Base-by-base conservation (phyloP, 164 flowering plant species). In the Brasenia schreberi region DNA sequence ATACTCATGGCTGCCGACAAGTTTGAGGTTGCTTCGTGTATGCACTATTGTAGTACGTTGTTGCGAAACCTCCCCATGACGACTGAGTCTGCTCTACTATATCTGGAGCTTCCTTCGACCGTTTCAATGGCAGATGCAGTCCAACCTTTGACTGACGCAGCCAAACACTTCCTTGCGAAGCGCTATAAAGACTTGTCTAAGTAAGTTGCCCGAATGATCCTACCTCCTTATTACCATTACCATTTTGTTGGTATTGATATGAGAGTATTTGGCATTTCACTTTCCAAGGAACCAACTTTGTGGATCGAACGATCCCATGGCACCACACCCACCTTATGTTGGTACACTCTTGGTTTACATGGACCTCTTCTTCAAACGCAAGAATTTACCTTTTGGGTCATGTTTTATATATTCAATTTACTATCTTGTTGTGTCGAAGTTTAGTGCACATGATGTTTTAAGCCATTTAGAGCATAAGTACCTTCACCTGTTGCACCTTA, bases 1-100 rank as follows among this genome's bases (percentile, higher is more conserved):
- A 92, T 94, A 66, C 80, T 94, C 12, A 89, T 94, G 96, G 97
- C 96, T 73, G 96, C 98, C 56, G 97, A 94, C 76, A 94, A 94
- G 68, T 94, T 82, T 80, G 96, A 91, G 79, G 99, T 94, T 64
- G 92, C 93, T 71, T 91, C 99, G 1, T 94, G 99, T 79, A 94
- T 91, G 96, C 81, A 93, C 72, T 73, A 88, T 67, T 94, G 99
- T 75, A 83, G 96, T 72, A 79, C 84, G 18, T 66, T 77, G 23
- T 66, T 94, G 71, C 77, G 90, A n/a, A 84, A 83, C 71, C 43
- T 82, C 78, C 82, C 91, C 67, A 94, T 94, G 99, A 85, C 89
- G 18, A 94, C 92, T 0, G 97, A 91, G 23, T 88, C 96, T 43
- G 97, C 99, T 6, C 79, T 94, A 78, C 83, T 94, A 12, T 94